These are phyloP conservation scores for Candida xyloterini DNA, from an alignment of 805 yeast genomes.

Conservation along the genomic window DNA sequence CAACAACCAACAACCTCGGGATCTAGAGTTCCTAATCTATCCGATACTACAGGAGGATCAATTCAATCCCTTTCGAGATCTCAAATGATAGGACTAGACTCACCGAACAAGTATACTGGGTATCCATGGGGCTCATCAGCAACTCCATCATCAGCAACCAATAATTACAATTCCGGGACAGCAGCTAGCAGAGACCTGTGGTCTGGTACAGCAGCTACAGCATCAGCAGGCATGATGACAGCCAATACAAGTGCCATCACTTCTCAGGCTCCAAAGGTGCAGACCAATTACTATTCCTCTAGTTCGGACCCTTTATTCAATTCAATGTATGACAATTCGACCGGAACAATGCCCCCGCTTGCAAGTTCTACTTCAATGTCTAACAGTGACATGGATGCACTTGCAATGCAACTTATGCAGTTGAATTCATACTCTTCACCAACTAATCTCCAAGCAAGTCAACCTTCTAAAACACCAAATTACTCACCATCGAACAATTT, in stretches of 20 bases:
- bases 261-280: slow-evolving; percentile 11
- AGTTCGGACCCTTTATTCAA: slow-evolving; percentile 14
- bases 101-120: slow-evolving; percentile 10
- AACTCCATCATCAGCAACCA: slow-evolving; percentile 14
- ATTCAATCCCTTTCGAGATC: slow-evolving; percentile 10
- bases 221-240: slow-evolving; percentile 15
- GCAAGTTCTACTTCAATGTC: slow-evolving; percentile 13
- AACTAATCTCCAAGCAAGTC: slow-evolving; percentile 4
- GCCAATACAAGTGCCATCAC: slow-evolving; percentile 13
- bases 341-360: slow-evolving; percentile 8
- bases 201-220: slow-evolving; percentile 18
- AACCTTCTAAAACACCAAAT: slow-evolving; percentile 2
- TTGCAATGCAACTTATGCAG: slow-evolving; percentile 28
- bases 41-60: slow-evolving; percentile 4
- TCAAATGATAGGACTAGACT: slow-evolving; percentile 13
- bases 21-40: slow-evolving; percentile 8
- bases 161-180: slow-evolving; percentile 10
- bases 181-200: slow-evolving; percentile 19
- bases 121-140: slow-evolving; percentile 18
- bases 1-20: slow-evolving; percentile 6
- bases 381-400: slow-evolving; percentile 28
- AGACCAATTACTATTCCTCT: slow-evolving; percentile 12
- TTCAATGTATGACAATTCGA: slow-evolving; percentile 13
- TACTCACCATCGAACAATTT: slow-evolving; percentile 10
- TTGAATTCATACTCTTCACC: slow-evolving; percentile 17